These are phyloP conservation scores for Phaffia australis DNA, from an alignment of 768 basidiomycete species.

Conservation along the genomic window DNA sequence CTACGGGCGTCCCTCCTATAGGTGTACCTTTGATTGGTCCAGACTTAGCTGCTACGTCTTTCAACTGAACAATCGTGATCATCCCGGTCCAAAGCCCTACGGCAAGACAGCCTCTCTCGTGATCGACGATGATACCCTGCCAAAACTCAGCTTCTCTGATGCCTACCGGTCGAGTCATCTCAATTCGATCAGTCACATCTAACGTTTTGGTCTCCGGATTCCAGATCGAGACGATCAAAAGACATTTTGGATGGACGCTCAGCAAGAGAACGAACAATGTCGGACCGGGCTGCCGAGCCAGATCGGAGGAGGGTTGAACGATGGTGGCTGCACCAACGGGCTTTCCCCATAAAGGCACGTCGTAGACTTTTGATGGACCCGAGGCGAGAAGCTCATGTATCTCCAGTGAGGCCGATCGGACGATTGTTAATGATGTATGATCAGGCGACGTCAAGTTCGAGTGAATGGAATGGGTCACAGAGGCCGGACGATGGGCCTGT, in stretches of 20 bases:
- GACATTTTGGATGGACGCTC: constrained; percentile 13
- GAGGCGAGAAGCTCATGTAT: constrained; percentile 9
- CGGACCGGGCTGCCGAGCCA: neutral
- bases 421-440: constrained; percentile 13
- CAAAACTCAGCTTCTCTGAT: constrained; percentile 22
- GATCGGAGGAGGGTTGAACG: neutral
- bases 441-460: constrained; percentile 10
- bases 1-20: no score
- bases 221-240: constrained; percentile 5
- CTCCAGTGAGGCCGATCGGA: constrained; percentile 8
- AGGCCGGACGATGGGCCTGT: constrained; percentile 52
- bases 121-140: constrained; percentile 18
- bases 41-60: neutral
- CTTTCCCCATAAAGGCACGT: constrained; percentile 18
- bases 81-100: constrained; percentile 15
- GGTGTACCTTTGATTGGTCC: neutral
- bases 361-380: constrained; percentile 5
- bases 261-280: constrained; percentile 16
- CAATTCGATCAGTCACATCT: neutral
- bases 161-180: constrained; percentile 9
- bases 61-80: constrained; percentile 11
- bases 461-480: constrained; percentile 52
- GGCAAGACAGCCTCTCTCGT: neutral
- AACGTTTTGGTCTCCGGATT: neutral
- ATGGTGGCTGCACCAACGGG: constrained; percentile 18